Conservation (phyloP, 306 rosid species). For the Malus sylvestris region DNA sequence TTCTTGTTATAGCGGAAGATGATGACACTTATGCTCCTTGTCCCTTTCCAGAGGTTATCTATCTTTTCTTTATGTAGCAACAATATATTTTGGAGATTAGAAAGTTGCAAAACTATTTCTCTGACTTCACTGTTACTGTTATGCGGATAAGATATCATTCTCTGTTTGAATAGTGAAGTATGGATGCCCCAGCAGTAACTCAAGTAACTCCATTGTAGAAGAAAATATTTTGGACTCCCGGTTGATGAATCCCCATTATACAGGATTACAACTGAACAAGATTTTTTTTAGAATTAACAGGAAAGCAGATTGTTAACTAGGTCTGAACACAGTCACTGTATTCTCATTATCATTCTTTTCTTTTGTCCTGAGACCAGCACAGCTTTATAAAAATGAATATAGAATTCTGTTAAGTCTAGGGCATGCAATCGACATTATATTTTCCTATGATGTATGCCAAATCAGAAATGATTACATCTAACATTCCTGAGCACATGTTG, state of each 20-base stretch:
- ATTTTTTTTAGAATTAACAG: not conserved
- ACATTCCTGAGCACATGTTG: slow-evolving; percentile 13
- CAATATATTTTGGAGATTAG: not conserved
- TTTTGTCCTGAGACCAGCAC: not conserved
- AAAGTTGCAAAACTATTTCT: not conserved
- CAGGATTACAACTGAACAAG: not conserved
- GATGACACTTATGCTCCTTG: slow-evolving; percentile 91
- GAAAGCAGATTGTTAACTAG: not conserved
- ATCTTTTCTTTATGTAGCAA: slow-evolving; percentile 9
- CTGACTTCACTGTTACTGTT: not conserved
- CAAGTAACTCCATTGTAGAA: not conserved
- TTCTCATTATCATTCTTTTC: not conserved
- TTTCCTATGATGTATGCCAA: not conserved
- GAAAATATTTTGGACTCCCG: not conserved
- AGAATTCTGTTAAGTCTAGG: not conserved
- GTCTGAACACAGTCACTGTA: not conserved
- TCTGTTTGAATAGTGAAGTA: not conserved
- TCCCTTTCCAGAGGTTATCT: slow-evolving; percentile 69
- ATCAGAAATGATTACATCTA: not conserved
- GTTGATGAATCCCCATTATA: not conserved
- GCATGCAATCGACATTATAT: not conserved
- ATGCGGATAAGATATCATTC: not conserved
- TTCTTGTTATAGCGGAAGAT: slow-evolving; percentile 97
- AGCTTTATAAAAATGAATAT: not conserved
- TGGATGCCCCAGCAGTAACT: not conserved